These are phyloP conservation scores for Microascus cirrosus DNA, from an alignment of 2,329 filamentous ascomycete species.

Conservation along the genomic window DNA sequence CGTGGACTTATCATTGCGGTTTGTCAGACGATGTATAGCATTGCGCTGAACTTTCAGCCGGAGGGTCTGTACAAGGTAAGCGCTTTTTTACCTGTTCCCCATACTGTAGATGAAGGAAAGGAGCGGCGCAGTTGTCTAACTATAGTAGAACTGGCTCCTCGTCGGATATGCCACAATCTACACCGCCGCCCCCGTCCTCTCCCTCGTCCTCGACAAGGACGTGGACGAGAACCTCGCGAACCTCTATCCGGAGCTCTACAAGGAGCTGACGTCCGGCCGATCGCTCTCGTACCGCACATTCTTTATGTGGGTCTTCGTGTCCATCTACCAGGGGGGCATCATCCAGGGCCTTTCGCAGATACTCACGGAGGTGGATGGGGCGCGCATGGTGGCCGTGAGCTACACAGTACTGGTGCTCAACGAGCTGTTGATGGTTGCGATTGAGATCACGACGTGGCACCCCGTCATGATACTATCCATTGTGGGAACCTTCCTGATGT, in stretches of 20 bases:
- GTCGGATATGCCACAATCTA: conserved; percentile 96
- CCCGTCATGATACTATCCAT: conserved; percentile 80
- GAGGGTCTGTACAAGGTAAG: conserved; percentile 75
- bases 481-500: conserved; percentile 72
- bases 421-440: conserved; percentile 93
- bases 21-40: conserved; percentile 95
- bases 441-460: conserved; percentile 96
- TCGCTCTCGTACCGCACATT: conserved; percentile 88
- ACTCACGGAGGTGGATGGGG: conserved; percentile 64
- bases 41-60: conserved; percentile 84
- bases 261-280: conserved; percentile 83
- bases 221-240: conserved; percentile 91
- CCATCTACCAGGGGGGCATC: conserved; percentile 87
- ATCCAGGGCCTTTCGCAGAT: conserved; percentile 93
- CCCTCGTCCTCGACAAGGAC: conserved; percentile 85
- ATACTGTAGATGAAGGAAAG: background rate
- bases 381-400: conserved; percentile 75
- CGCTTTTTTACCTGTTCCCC: conserved; percentile 3
- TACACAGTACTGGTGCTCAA: conserved; percentile 91
- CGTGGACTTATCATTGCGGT: conserved; percentile 90
- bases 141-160: conserved; percentile 72
- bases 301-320: conserved; percentile 92
- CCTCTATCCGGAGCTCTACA: conserved; percentile 93
- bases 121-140: background rate
- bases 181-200: conserved; percentile 87